Base-by-base conservation (phyloP, 768 basidiomycete genomes). In the Daedalea quercina region DNA sequence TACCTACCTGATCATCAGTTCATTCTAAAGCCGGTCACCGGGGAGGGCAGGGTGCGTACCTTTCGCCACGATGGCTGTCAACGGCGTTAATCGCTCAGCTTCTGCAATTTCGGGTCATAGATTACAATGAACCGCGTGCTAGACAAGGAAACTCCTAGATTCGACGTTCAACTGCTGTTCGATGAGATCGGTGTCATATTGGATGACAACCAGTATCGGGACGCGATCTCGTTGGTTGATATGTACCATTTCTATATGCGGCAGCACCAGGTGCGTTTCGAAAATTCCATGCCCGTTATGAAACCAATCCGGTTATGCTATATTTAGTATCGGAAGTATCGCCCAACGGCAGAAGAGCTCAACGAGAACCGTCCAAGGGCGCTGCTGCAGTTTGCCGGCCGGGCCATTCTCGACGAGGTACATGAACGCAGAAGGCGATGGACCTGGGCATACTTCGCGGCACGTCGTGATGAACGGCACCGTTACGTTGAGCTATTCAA, bases 181-280 rank as follows among this genome's bases (percentile, higher is more conserved):
- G 84, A 96, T 59, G 91, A 97, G 67, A 94, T 99, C 47, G 94
- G 88, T 8, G 82, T 98, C 52, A 79, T 87, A 20, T 72, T 99
- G 45, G 95, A 99, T 65, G 84, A 92, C 57, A 81, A 94, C 59
- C 96, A 99, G 69, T 99, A 97, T 65, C 81, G 91, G 49, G 93
- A 98, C 67, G 82, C 80, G 22, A 91, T 98, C 53, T 94, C 90
- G 20, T 78, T 98, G 43, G 76, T 94, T 54, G 94, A 98, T 67
- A 93, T 97, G 80, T 96, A 95, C 69, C 95, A 98, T 66, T 86
- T 97, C 55, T 96, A 95, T 68, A 78, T 85, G 44, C 82, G 96
- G 50, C 84, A 84, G 60, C 82, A 81, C 56, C 87, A 89, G 76
- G 88, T 89, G 64, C 63, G 68, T 41, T 40, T 49, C 28, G 19